phyloP scores from a whole-genome alignment of 768 basidiomycete species.

The Symmetrospora coprosmae region DNA sequence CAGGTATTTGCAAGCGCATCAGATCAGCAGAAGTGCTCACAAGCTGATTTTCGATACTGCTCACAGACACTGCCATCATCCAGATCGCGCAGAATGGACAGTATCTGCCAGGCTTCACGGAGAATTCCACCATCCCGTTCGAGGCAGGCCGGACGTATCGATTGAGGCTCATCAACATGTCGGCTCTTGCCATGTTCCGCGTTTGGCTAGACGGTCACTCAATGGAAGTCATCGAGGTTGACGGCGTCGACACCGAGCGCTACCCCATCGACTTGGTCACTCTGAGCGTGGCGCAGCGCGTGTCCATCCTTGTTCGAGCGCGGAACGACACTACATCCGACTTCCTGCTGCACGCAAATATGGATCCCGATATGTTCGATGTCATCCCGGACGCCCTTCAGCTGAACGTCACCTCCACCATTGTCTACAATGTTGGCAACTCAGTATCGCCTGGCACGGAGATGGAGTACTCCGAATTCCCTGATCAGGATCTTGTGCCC shows the following conservation, averaged over 20 bases:
- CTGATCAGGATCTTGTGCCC: slow-evolving; percentile 50
- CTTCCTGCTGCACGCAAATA: slow-evolving; percentile 80
- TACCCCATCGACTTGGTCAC: slow-evolving; percentile 57
- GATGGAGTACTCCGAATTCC: slow-evolving; percentile 47
- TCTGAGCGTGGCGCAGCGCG: slow-evolving; percentile 76
- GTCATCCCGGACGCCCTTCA: slow-evolving; percentile 54
- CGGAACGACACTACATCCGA: slow-evolving; percentile 70
- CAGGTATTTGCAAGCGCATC: slow-evolving; percentile 42
- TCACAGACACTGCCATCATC: slow-evolving; percentile 57
- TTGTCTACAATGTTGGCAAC: slow-evolving; percentile 54
- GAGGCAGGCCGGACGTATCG: slow-evolving; percentile 78
- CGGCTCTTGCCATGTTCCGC: slow-evolving; percentile 37
- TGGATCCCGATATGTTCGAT: slow-evolving; percentile 80
- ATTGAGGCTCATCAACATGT: slow-evolving; percentile 70
- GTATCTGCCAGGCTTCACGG: slow-evolving; percentile 59
- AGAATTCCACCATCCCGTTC: slow-evolving; percentile 73
- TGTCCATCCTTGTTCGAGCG: slow-evolving; percentile 81
- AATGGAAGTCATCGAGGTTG: slow-evolving; percentile 39
- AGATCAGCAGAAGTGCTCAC: neutral
- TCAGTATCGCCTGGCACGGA: slow-evolving; percentile 31
- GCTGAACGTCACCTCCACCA: slow-evolving; percentile 67
- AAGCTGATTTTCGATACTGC: neutral
- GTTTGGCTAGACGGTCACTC: slow-evolving; percentile 38
- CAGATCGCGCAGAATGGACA: slow-evolving; percentile 64
- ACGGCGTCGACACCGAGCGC: slow-evolving; percentile 52